phyloP scores from a whole-genome alignment of 495 filamentous ascomycete genomes.

The Aspergillus avenaceus region DNA sequence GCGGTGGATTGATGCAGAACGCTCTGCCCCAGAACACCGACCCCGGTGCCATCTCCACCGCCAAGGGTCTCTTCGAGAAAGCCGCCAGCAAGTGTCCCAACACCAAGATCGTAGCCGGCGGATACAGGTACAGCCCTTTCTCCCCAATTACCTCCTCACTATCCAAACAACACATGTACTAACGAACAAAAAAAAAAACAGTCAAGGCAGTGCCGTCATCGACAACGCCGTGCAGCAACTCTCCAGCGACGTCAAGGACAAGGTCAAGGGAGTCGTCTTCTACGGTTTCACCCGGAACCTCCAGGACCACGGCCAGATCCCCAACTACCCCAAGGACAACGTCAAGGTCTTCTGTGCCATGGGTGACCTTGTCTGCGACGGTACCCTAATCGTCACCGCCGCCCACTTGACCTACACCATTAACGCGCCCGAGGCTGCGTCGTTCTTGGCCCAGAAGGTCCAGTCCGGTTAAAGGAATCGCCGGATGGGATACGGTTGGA shows the following conservation, averaged over 20 bases:
- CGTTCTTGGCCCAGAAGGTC: slow-evolving; percentile 12
- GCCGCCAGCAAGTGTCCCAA: slow-evolving; percentile 44
- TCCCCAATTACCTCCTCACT: not conserved
- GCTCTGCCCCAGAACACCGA: slow-evolving; percentile 23
- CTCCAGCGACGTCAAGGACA: slow-evolving; percentile 26
- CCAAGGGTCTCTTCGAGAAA: slow-evolving; percentile 27
- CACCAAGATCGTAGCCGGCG: slow-evolving; percentile 52
- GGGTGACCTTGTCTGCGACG: slow-evolving; percentile 49
- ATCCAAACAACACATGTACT: not conserved
- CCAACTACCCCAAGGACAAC: slow-evolving; percentile 39
- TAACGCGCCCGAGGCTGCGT: slow-evolving; percentile 16
- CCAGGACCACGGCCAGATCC: slow-evolving; percentile 43
- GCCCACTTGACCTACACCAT: slow-evolving; percentile 42
- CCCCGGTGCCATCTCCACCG: slow-evolving; percentile 34
- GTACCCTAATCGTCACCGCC: slow-evolving; percentile 44
- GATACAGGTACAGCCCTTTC: slow-evolving; percentile 36
- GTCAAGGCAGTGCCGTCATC: slow-evolving; percentile 53
- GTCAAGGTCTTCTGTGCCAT: slow-evolving; percentile 46
- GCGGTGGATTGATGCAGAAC: slow-evolving; percentile 20
- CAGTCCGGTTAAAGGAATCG: not conserved
- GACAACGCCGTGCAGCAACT: slow-evolving; percentile 43
- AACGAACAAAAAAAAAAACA: slow-evolving; percentile 14
- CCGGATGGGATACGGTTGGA: not conserved
- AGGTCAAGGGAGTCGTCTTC: slow-evolving; percentile 48
- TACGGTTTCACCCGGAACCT: slow-evolving; percentile 56